Percentiles rank a stretch among this genome's conserved stretches.
These are phyloP conservation scores for Penicillium turbatum DNA, from an alignment of 495 filamentous ascomycete species.

Conservation along the genomic window DNA sequence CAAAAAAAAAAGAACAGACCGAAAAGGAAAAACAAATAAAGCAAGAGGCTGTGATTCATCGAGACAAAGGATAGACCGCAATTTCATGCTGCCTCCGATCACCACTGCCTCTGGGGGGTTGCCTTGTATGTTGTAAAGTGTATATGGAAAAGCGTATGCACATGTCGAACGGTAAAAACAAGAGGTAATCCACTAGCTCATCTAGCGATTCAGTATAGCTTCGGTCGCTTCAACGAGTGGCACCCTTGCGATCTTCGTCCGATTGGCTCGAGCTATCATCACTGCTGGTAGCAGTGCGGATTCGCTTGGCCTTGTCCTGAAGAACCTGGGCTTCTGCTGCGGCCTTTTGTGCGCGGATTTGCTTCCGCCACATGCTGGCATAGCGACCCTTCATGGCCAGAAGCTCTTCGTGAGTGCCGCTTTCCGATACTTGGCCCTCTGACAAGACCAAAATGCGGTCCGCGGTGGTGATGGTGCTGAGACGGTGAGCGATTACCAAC, in stretches of 20 bases:
- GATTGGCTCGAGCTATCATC: slow-evolving; percentile 53
- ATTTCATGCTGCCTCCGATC: slow-evolving; percentile 6
- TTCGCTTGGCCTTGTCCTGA: slow-evolving; percentile 42
- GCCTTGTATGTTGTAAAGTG: slow-evolving; percentile 15
- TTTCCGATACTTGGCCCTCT: slow-evolving; percentile 76
- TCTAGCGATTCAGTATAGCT: slow-evolving; percentile 10
- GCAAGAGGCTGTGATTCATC: slow-evolving; percentile 2
- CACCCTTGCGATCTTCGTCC: slow-evolving; percentile 44
- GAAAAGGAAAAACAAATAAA: slow-evolving; percentile 4
- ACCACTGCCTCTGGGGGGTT: slow-evolving; percentile 15
- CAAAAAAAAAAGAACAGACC: slow-evolving; percentile 3
- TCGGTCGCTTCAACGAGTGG: slow-evolving; percentile 25
- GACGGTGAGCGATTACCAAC: slow-evolving; percentile 78
- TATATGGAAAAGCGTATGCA: slow-evolving; percentile 20
- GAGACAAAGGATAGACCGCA: background rate
- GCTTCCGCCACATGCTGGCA: slow-evolving; percentile 92
- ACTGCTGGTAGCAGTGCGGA: slow-evolving; percentile 42
- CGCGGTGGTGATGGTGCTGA: slow-evolving; percentile 90
- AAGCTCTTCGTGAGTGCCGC: slow-evolving; percentile 81
- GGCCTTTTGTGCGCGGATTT: slow-evolving; percentile 82
- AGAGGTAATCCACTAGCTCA: slow-evolving; percentile 1
- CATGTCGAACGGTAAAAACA: slow-evolving; percentile 25
- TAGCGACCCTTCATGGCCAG: slow-evolving; percentile 75
- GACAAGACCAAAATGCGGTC: slow-evolving; percentile 94
- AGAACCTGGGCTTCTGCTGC: slow-evolving; percentile 66